Conservation (phyloP, 139 green algal species). For the Tetradesmus lagerheimii region DNA sequence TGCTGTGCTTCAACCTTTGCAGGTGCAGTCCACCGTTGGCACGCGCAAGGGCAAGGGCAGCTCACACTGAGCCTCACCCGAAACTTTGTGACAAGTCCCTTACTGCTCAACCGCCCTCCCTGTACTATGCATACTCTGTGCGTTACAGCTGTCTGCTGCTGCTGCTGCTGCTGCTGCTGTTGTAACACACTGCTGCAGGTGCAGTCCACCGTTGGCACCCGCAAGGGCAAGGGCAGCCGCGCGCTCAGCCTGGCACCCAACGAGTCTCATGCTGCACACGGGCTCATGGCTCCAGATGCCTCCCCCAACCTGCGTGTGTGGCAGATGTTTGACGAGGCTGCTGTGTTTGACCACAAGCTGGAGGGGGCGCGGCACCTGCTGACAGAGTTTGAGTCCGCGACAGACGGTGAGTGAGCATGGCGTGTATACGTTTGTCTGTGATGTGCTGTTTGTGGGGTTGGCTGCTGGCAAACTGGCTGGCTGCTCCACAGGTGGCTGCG, state of each 20-base stretch:
- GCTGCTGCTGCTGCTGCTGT: too few species aligned
- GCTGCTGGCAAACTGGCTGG: too few species aligned
- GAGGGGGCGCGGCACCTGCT: not conserved
- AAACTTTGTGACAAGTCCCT: too few species aligned
- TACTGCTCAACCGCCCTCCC: too few species aligned
- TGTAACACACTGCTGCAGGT: too few species aligned
- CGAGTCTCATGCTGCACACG: constrained; percentile 20
- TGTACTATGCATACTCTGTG: too few species aligned
- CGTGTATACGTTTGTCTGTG: not conserved
- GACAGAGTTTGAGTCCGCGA: constrained; percentile 15
- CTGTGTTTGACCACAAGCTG: constrained; percentile 28
- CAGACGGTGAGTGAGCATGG: constrained; percentile 32
- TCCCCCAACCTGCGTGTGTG: constrained; percentile 26
- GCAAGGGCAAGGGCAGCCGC: not conserved
- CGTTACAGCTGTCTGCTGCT: too few species aligned
- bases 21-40: not conserved
- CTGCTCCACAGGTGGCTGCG: too few species aligned
- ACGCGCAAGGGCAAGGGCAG: not conserved
- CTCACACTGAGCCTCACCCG: too few species aligned
- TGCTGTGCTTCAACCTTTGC: too few species aligned
- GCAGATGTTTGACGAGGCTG: constrained; percentile 39
- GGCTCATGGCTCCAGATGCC: constrained; percentile 13
- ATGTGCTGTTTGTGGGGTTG: too few species aligned
- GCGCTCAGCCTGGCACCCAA: not conserved
- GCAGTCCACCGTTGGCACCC: not conserved